phyloP scores from a whole-genome alignment of 768 basidiomycete species.

The Suillus placidus region DNA sequence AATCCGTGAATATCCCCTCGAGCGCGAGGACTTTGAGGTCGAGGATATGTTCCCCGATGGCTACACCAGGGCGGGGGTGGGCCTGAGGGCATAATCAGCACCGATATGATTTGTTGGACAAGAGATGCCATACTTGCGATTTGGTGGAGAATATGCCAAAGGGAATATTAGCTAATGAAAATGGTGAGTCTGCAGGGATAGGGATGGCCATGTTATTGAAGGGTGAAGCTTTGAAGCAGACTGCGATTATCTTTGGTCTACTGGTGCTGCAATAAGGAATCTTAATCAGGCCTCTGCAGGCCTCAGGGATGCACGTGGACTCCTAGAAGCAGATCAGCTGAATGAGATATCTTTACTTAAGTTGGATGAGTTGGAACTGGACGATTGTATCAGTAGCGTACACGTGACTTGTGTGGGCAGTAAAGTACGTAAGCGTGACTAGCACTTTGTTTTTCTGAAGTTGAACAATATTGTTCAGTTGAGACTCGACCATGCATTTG shows the following conservation, averaged over 20 bases:
- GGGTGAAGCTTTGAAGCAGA: neutral
- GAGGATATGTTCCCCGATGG: constrained; percentile 9
- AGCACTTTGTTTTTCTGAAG: no score
- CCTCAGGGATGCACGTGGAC: neutral
- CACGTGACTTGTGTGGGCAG: no score
- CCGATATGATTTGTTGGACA: neutral
- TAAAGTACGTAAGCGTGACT: no score
- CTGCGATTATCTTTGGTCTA: neutral
- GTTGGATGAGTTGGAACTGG: no score
- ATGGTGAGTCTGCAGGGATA: constrained; percentile 7
- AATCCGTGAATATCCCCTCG: constrained; percentile 2
- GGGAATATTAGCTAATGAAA: constrained; percentile 10
- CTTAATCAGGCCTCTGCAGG: no score
- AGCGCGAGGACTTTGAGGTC: constrained; percentile 2
- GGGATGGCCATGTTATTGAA: constrained; percentile 2
- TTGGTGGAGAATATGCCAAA: constrained; percentile 10
- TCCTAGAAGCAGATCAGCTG: neutral
- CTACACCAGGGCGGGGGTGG: constrained; percentile 4
- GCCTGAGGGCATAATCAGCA: neutral
- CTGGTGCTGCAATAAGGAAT: neutral
- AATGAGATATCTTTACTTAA: neutral
- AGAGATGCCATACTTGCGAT: neutral
- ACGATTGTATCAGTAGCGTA: no score
- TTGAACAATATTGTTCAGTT: no score
- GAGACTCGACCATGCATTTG: no score